Conservation (phyloP, 768 basidiomycete species). For the Candolleomyces efflorescens region DNA sequence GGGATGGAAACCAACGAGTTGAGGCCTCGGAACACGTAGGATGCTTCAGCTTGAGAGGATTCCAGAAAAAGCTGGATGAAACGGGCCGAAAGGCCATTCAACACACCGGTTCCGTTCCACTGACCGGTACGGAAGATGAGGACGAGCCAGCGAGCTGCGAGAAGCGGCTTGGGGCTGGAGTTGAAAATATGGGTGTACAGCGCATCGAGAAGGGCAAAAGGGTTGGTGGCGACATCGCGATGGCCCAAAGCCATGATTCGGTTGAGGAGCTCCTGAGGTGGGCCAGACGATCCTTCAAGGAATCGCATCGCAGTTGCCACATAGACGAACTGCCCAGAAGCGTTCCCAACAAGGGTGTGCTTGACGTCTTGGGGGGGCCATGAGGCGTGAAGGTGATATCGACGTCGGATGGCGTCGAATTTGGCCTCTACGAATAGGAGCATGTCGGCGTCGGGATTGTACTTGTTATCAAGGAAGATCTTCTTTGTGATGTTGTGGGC, state of each 20-base stretch:
- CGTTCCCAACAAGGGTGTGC: neutral
- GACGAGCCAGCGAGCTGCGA: neutral
- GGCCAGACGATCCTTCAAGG: conserved; percentile 1
- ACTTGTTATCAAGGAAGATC: conserved; percentile 6
- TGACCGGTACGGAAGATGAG: too few relatives aligned
- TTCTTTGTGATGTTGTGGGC: neutral
- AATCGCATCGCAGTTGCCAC: conserved; percentile 12
- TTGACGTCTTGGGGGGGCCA: conserved; percentile 1
- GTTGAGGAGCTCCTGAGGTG: conserved; percentile 8
- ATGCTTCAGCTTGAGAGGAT: neutral
- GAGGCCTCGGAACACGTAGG: neutral
- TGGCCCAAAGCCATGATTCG: neutral
- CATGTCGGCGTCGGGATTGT: conserved; percentile 4
- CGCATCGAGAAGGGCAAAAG: neutral
- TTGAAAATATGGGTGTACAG: neutral
- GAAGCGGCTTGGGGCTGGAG: neutral
- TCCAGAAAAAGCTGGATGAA: neutral
- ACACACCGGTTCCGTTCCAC: too few relatives aligned
- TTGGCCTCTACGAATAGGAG: neutral
- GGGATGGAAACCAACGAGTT: neutral
- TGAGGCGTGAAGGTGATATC: conserved; percentile 1
- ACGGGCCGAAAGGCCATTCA: too few relatives aligned
- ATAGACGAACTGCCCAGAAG: conserved; percentile 16
- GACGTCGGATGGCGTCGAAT: neutral
- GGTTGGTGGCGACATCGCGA: neutral